Evolutionary conservation across 1,284 basidiomycete species (phyloP).

Genomic region (Ustilago loliicola): DNA sequence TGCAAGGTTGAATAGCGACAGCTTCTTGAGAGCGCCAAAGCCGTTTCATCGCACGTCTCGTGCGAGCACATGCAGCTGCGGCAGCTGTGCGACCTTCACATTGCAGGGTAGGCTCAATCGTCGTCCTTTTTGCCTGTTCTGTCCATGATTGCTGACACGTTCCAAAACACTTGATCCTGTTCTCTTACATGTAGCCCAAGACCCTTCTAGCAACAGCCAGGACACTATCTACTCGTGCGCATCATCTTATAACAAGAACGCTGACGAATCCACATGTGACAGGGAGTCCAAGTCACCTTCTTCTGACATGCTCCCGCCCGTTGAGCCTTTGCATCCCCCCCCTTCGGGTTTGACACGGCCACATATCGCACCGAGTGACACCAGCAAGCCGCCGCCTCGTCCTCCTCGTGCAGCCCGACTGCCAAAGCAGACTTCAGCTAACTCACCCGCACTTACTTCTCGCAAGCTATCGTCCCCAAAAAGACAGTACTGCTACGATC

Average conservation of each 20-base stretch:
- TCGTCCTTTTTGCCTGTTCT: neutral
- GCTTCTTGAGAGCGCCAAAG: neutral
- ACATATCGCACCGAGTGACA: neutral
- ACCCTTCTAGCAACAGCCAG: neutral
- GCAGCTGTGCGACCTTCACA: neutral
- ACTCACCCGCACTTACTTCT: neutral
- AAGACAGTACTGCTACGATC: conserved; percentile 18
- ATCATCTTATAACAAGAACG: conserved; percentile 3
- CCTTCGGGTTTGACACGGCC: neutral
- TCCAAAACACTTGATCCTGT: neutral
- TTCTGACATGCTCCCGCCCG: neutral
- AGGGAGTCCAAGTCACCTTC: neutral
- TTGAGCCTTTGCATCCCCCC: neutral
- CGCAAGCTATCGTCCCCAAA: neutral
- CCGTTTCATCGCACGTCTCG: neutral
- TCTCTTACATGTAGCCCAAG: neutral
- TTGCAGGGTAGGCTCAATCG: neutral
- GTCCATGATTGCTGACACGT: neutral
- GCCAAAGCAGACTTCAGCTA: neutral
- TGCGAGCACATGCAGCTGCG: neutral
- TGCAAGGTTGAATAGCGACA: too few relatives aligned
- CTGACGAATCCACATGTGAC: neutral
- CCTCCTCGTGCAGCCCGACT: conserved; percentile 6
- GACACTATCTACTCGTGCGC: conserved; percentile 14
- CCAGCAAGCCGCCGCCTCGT: conserved; percentile 10